phyloP scores from a whole-genome alignment of 257 asterid genomes.

The Voacanga thouarsii region DNA sequence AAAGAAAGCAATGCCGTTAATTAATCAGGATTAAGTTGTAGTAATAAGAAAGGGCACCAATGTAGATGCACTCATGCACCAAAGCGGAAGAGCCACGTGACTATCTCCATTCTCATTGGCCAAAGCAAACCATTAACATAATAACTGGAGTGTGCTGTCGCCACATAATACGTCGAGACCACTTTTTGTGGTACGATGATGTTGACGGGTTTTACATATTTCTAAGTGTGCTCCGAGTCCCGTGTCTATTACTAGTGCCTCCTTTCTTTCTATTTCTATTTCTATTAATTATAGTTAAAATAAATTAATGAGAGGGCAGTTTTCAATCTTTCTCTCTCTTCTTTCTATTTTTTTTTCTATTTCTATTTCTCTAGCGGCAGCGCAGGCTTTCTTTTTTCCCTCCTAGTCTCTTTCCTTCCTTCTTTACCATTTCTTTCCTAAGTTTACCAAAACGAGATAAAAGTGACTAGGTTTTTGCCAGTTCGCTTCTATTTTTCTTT shows the following conservation, averaged over 20 bases:
- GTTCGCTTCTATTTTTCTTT: neutral
- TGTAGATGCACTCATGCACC: constrained; percentile 11
- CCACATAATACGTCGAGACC: neutral
- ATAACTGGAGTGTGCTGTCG: constrained; percentile 1
- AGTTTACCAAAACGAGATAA: constrained; percentile 29
- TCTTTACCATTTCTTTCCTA: constrained; percentile 15
- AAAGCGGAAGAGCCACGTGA: constrained; percentile 32
- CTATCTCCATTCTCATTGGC: constrained; percentile 17
- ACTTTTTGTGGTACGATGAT: constrained; percentile 22
- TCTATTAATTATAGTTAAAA: no score
- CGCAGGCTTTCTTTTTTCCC: neutral
- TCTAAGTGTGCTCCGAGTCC: no score
- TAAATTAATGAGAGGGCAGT: no score
- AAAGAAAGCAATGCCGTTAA: no score
- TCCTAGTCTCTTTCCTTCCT: neutral
- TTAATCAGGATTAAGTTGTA: neutral
- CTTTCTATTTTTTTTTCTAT: no score
- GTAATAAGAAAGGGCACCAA: neutral
- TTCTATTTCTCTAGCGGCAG: neutral
- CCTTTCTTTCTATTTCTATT: no score
- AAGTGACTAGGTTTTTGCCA: neutral
- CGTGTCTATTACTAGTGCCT: no score
- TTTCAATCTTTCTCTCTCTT: neutral
- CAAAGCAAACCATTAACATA: constrained; percentile 10
- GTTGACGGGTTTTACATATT: neutral